Percentiles rank a stretch among this genome's conserved stretches.
Conservation (phyloP, 2,329 filamentous ascomycete genomes). For the Aspergillus niger region DNA sequence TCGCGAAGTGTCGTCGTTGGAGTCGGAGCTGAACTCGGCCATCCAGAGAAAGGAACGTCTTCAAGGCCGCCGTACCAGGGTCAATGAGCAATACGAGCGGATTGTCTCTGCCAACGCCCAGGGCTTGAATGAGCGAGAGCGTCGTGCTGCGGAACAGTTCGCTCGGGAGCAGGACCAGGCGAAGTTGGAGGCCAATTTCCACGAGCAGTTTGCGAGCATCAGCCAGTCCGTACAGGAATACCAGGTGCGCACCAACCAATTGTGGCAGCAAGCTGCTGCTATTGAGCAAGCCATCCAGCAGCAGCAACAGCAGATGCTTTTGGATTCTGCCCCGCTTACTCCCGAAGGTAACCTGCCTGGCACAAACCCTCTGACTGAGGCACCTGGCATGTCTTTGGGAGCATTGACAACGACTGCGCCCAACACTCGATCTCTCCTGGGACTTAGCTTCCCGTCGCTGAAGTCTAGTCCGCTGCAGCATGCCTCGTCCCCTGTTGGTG, state of each 20-base stretch:
- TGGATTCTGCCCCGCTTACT: constrained; percentile 52
- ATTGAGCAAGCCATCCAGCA: constrained; percentile 49
- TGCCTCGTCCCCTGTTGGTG: constrained; percentile 36
- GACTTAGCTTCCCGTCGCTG: constrained; percentile 38
- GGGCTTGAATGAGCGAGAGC: constrained; percentile 57
- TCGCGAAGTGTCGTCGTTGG: constrained; percentile 54
- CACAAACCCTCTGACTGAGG: constrained; percentile 46
- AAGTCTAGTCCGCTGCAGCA: constrained; percentile 40
- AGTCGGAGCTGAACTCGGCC: constrained; percentile 55
- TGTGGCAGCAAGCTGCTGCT: constrained; percentile 47
- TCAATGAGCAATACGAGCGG: constrained; percentile 63
- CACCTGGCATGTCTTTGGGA: constrained; percentile 23
- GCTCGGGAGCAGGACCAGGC: constrained; percentile 50
- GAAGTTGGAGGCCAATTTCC: constrained; percentile 45
- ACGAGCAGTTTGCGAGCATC: constrained; percentile 47
- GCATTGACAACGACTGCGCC: constrained; percentile 33
- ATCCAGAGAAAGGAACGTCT: constrained; percentile 63
- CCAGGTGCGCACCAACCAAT: constrained; percentile 44
- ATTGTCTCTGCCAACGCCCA: constrained; percentile 61
- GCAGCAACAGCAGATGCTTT: constrained; percentile 48
- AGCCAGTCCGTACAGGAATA: constrained; percentile 47
- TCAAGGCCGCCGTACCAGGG: constrained; percentile 57
- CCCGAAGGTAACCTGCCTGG: constrained; percentile 63
- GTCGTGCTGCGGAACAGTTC: constrained; percentile 50
- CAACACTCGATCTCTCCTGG: constrained; percentile 36